These are phyloP conservation scores for Mitosporidium daphniae DNA, from an alignment of 371 early-diverging fungal species.

Conservation along the genomic window DNA sequence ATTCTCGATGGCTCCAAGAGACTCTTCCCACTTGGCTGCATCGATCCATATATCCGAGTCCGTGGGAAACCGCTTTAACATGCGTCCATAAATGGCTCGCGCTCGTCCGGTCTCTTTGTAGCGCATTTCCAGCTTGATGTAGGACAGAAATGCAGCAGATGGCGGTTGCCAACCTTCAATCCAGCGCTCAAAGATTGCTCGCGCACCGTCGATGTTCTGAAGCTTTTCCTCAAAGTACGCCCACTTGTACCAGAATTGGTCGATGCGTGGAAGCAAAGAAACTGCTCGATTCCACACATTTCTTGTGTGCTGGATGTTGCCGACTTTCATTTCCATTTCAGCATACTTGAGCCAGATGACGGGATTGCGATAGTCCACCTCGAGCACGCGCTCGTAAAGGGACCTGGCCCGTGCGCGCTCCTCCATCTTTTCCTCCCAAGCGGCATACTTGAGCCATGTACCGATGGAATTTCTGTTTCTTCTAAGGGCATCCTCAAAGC, in stretches of 20 bases:
- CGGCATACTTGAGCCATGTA: constrained; percentile 67
- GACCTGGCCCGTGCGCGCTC: constrained; percentile 53
- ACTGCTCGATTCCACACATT: constrained; percentile 66
- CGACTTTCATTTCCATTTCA: constrained; percentile 79
- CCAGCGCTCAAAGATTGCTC: constrained; percentile 82
- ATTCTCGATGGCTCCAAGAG: constrained; percentile 18
- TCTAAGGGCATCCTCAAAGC: constrained; percentile 56
- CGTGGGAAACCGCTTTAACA: constrained; percentile 47
- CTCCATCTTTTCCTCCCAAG: constrained; percentile 58
- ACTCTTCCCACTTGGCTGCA: constrained; percentile 73
- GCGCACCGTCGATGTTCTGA: constrained; percentile 45
- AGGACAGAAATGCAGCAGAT: constrained; percentile 59
- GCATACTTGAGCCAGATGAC: constrained; percentile 58
- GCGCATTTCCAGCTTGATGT: constrained; percentile 56
- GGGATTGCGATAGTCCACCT: constrained; percentile 40
- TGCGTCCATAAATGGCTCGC: constrained; percentile 32
- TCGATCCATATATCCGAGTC: constrained; percentile 72
- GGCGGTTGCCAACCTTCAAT: constrained; percentile 86
- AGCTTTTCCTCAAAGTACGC: constrained; percentile 77
- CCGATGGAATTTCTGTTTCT: constrained; percentile 38
- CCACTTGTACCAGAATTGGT: constrained; percentile 86
- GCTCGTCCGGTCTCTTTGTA: constrained; percentile 39
- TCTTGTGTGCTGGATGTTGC: constrained; percentile 50
- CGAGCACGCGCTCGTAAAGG: constrained; percentile 54
- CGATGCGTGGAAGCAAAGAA: constrained; percentile 47